Base-by-base conservation (phyloP, 2,329 filamentous ascomycete genomes). In the Cordyceps pruinosa region DNA sequence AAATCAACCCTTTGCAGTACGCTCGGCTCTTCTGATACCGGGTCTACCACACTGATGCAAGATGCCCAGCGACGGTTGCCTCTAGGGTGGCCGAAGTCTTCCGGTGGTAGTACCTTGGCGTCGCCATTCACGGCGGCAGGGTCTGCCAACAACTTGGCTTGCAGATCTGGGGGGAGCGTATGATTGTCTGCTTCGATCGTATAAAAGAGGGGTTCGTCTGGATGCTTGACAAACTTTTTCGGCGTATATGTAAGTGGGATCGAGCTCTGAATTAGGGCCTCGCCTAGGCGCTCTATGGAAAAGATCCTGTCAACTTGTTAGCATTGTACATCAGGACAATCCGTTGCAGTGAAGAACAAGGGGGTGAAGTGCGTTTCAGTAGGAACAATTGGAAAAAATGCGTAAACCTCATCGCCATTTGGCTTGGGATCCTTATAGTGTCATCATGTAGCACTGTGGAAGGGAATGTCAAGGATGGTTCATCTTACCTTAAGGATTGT, bases 111-210 rank as follows among this genome's bases (percentile, higher is more conserved):
- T 12, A 86, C 78, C 5, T 79, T 76, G n/a, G 82, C 78, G 61
- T 92, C 87, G 6, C 88, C 89, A 67, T 90, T 91, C 8, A 85
- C 83, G 4, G 84, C 78, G 7, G 77, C 78, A 0, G 87, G 85
- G 62, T 94, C 88, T 32, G 86, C 81, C 12, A 95, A 77, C 1
- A 97, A 78, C 61, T 87, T 82, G n/a, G 82, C 78, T 56, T 86
- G 84, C 8, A 92, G 86, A n/a, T 88, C 83, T 6, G 88, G 86
- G 1, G 91, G 87, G 2, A 99, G 78, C 0, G 92, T 90, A 67
- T 97, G 95, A 69, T 94, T 95, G 62, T 99, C 95, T 12, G 91
- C 84, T 73, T 97, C 90, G 52, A 96, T 90, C 7, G 93, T 91
- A 68, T 97, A 99, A 70, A 97, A 99, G 25, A 95, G 80, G 17